phyloP scores from a whole-genome alignment of 306 rosid species.

The Quercus alba region DNA sequence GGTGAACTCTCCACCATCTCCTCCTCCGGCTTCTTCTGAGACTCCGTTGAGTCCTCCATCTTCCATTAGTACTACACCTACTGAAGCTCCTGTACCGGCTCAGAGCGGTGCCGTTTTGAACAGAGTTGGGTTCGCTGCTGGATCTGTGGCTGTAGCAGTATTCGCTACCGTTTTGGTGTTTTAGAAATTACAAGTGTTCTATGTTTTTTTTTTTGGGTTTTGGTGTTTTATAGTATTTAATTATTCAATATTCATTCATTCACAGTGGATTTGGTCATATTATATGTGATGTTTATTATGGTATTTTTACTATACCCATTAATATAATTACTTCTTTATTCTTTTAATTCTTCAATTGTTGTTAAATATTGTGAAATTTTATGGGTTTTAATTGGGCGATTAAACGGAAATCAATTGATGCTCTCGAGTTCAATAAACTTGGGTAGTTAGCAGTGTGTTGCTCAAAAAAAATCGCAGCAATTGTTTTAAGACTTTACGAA shows the following conservation, averaged over 20 bases:
- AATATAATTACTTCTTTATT: too few relatives aligned
- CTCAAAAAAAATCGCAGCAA: too few relatives aligned
- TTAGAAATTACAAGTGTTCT: not conserved
- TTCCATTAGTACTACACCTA: constrained; percentile 13
- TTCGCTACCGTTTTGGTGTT: constrained; percentile 22
- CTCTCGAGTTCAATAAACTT: too few relatives aligned
- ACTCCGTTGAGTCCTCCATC: constrained; percentile 39
- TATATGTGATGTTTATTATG: too few relatives aligned
- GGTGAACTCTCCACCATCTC: constrained; percentile 39
- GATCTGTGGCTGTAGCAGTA: constrained; percentile 22
- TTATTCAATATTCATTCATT: not conserved
- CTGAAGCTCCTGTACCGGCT: constrained; percentile 28
- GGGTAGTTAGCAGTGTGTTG: too few relatives aligned
- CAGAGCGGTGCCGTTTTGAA: constrained; percentile 22
- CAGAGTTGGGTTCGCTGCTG: constrained; percentile 18
- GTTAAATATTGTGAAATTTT: too few relatives aligned
- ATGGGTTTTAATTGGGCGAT: too few relatives aligned
- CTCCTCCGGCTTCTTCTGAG: constrained; percentile 13
- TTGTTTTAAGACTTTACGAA: too few relatives aligned
- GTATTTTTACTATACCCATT: too few relatives aligned
- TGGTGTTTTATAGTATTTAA: not conserved
- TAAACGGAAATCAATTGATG: too few relatives aligned
- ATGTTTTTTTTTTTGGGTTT: not conserved
- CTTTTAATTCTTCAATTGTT: too few relatives aligned
- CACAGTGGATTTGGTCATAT: too few relatives aligned